Base-by-base conservation (phyloP, 768 basidiomycete species). In the Mycena rosella region DNA sequence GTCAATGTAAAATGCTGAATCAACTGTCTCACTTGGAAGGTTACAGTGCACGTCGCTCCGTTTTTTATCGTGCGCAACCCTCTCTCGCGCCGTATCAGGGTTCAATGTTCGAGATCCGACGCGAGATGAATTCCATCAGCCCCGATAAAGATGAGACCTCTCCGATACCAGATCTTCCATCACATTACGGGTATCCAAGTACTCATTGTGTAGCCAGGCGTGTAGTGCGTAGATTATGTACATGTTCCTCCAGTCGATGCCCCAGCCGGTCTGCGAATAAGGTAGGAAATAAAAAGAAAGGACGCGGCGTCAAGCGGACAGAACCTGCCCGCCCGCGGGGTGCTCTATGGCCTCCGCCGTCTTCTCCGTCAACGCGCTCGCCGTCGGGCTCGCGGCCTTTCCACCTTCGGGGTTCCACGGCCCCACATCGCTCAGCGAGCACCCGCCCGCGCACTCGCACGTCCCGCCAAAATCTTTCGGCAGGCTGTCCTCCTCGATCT, bases 391-490 rank as follows among this genome's bases (percentile, higher is more conserved):
- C 26, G n/a, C 26, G 34, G 40, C 48, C 47, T 57, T 57, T 7
- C 29, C 47, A 18, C 64, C 69, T 20, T 48, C 26, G 18, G 64
- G 64, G 45, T 71, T 71, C 69, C 69, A 71, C 53, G 62, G 65
- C 6, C 69, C 65, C 38, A 48, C 53, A 27, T 71, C 65, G 48
- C 91, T 92, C 83, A 96, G 75, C 67, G 90, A 93, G 79, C 96
- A 98, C 1, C 96, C 94, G 0, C 87, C 93, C 3, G 72, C 65
- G 74, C 96, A 98, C 48, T 84, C 78, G 77, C 97, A 98, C 60
- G 54, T 78, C 3, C 97, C 97, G 1, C 97, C 96, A 78, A 96
- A 88, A 74, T 94, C 93, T 72, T 82, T 86, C 10, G 96, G 97
- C 65, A 99, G 77, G 77, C 91, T 93, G 81, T 94, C 91, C 26